phyloP scores from a whole-genome alignment of 2,329 filamentous ascomycete species.

The Mycosphaerella arachidis region DNA sequence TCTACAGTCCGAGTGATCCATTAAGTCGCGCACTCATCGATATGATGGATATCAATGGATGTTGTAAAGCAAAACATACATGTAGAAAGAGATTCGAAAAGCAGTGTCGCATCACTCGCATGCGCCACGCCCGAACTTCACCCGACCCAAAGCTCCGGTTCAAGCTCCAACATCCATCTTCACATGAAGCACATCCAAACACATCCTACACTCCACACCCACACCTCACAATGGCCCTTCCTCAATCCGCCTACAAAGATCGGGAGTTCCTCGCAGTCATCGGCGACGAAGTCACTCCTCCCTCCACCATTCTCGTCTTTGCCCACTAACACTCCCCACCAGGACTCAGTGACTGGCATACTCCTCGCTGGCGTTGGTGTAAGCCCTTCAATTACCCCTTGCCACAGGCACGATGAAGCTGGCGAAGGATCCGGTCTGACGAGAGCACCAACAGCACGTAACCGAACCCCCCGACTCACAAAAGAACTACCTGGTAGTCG shows the following conservation, averaged over 20 bases:
- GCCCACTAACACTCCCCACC: slow-evolving; percentile 1
- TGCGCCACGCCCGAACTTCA: not conserved
- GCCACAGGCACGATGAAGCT: not conserved
- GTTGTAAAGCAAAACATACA: no score
- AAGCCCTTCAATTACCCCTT: slow-evolving; percentile 34
- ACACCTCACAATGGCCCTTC: slow-evolving; percentile 51
- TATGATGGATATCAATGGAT: no score
- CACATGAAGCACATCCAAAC: not conserved
- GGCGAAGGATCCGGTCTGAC: not conserved
- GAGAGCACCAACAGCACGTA: slow-evolving; percentile 63
- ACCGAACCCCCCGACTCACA: slow-evolving; percentile 81
- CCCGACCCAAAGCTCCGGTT: not conserved
- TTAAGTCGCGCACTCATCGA: no score
- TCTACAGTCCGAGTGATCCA: no score
- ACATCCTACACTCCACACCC: not conserved
- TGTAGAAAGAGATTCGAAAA: no score
- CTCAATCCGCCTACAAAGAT: slow-evolving; percentile 63
- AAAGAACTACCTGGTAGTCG: slow-evolving; percentile 97
- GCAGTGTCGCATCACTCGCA: no score
- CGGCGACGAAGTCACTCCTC: slow-evolving; percentile 73
- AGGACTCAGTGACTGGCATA: slow-evolving; percentile 96
- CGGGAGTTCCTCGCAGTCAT: slow-evolving; percentile 96
- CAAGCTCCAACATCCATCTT: slow-evolving; percentile 1
- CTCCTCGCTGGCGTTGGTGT: slow-evolving; percentile 94
- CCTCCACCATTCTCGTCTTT: not conserved